Evolutionary conservation across 345 rosid species (phyloP), one percentile per base, ranked within the genome.

Genomic region (Hibiscus trionum): DNA sequence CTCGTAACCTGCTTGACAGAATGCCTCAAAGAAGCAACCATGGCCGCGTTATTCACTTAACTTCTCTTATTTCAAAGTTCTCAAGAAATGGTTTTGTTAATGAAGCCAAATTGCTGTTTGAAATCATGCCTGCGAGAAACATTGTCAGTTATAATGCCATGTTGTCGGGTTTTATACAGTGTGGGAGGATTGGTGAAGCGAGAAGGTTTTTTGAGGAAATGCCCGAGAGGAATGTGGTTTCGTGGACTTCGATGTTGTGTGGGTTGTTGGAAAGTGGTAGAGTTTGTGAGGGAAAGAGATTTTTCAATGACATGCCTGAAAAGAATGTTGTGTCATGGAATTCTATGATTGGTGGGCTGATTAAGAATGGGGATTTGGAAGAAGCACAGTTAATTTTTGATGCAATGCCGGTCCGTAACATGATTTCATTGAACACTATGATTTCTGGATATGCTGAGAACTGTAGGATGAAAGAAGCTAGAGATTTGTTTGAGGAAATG

Each of bases 401-500:
- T 52, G 62, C 5, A 33, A 63, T 73, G 61, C 76, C 76, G 0
- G 49, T 50, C 2, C 68, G 68, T 7, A 33, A 62, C 17, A 57
- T 53, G 16, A 47, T 73, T 50, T 62, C 69, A 62, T 64, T 31
- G 16, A 73, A 73, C 27, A 63, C 76, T 17, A 73, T 73, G 70
- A 73, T 73, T 63, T 5, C 61, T 63, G 76, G 76, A 19, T 73
- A 73, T 50, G 76, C 70, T 12, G 70, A 63, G 24, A 63, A 49
- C 26, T 50, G 62, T 11, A 64, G 35, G 11, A 64, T 63, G 76
- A 56, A 64, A 33, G 75, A 72, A 61, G 75, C 75, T 14, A 71
- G 74, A 39, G 39, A 73, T n/a, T 60, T 89, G 85, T 89, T 89
- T 66, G 93, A 89, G 80, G 81, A 81, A 80, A 85, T 87, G 82